phyloP scores from a whole-genome alignment of 495 filamentous ascomycete species.

The Pseudoneurospora amorphoporcata region DNA sequence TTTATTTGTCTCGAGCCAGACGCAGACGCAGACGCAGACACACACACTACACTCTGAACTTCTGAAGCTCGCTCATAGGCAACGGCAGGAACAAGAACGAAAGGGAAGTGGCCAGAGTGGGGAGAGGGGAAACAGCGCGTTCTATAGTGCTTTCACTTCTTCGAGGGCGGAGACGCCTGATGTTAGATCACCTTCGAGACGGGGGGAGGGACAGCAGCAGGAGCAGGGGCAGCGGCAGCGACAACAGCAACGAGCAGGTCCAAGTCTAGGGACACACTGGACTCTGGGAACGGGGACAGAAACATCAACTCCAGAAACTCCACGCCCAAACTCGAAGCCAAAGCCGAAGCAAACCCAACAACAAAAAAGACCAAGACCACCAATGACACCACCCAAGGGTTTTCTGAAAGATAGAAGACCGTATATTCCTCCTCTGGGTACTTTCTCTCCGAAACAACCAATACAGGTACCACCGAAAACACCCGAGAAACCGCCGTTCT shows the following conservation, averaged over 20 bases:
- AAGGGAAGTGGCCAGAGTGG: not conserved
- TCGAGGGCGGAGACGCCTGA: not conserved
- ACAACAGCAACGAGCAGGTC: not conserved
- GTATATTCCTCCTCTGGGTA: not conserved
- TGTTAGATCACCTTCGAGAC: not conserved
- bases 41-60: not conserved
- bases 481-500: not conserved
- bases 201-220: not conserved
- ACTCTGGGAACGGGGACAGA: not conserved
- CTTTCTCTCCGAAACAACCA: not conserved
- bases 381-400: not conserved
- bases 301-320: not conserved
- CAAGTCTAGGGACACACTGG: not conserved
- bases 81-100: not conserved
- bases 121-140: not conserved
- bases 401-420: not conserved
- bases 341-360: not conserved
- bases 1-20: not conserved
- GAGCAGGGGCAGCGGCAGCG: not conserved
- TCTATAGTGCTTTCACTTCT: not conserved
- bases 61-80: not conserved
- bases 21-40: not conserved
- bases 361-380: not conserved
- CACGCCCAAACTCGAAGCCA: not conserved
- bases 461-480: not conserved